Evolutionary conservation across 1,139 yeast genomes (phyloP), one percentile per base, ranked within the genome.

Genomic region (Pichia kudriavzevii): DNA sequence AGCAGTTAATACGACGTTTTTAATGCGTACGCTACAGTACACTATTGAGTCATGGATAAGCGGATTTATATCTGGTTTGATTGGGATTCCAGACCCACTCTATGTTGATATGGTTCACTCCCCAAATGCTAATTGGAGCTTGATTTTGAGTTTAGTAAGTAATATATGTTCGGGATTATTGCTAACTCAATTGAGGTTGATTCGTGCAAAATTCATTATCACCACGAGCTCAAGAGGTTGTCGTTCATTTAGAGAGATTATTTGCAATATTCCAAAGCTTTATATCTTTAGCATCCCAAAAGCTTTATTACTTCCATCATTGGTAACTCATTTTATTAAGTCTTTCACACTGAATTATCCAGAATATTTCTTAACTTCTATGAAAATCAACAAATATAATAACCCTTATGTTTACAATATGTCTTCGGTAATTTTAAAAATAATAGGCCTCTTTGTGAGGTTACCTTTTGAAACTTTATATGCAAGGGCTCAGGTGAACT

Each of bases 31-130:
- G 0, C 64, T 87, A 28, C 73, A 81, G 1, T 75, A 78, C 39
- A 82, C 94, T 1, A 64, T 87, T 33, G 94, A 84, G 52, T 87
- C 95, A 1, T 88, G 97, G 96, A 67, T 85, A 29, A 79, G 94
- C 0, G 95, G 95, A 6, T 75, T 88, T 48, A 58, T 85, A 12
- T 78, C 95, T 6, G 91, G 95, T 3, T 65, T 83, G 35, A 61
- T 84, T 38, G 82, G 84, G 12, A 74, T 85, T n/a, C 95, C 95
- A 0, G 96, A 87, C 53, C 95, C 96, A 1, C 77, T 79, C 45
- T 81, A 84, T 55, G 76, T 85, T 44, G 95, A 84, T 19, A 70
- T 84, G 43, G 69, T 85, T 19, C 94, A 82, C 52, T 80, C 91
- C 23, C 77, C 88, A 4, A 85, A 79, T 45, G 87, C 94, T 1